Base-by-base conservation (phyloP, 2,329 filamentous ascomycete genomes). In the Cladobotryum mycophilum region DNA sequence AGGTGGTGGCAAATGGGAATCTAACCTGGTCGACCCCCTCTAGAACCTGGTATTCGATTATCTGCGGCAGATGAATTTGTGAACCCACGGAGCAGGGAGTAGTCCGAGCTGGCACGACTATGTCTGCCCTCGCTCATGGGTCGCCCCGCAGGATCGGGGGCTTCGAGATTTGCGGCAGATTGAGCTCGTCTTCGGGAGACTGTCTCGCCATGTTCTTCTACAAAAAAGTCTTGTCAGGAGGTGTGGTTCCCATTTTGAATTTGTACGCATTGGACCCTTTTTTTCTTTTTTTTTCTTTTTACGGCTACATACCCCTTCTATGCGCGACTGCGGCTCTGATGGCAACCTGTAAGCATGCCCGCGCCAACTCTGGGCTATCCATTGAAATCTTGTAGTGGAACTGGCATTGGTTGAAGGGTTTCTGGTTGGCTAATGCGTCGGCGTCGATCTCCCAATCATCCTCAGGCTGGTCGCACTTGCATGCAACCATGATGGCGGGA, bases 401-500 rank as follows among this genome's bases (percentile, higher is more conserved):
- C 55, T 92, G 78, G 59, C 82, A 86, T 14, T 85, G 78, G 53
- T 85, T 79, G 58, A 86, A 88, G 56, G 80, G 74, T 45, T 79
- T 70, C 61, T 88, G 84, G 51, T 67, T 69, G 43, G 78, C 72
- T 41, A 93, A 77, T 49, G 73, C 78, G 25, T 82, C 76, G 13
- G 85, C 80, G 61, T 92, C 83, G 50, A 95, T 76, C 63, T 89
- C 80, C 62, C 86, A 84, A 53, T 82, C 74, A 52, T 80, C 78
- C 55, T 85, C 80, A 44, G 85, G 83, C 46, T 83, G 80, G 67
- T 96, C 92, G 73, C 89, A 95, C 75, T 96, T 96, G 67, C 85
- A 92, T 49, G 89, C 89, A 47, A 95, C 88, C 40, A 96, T 79
- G 55, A 92, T 78, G 48, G 86, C 86, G 8, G 91, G 89, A 37